phyloP scores from a whole-genome alignment of 257 asterid genomes.

The Solanum piurae region DNA sequence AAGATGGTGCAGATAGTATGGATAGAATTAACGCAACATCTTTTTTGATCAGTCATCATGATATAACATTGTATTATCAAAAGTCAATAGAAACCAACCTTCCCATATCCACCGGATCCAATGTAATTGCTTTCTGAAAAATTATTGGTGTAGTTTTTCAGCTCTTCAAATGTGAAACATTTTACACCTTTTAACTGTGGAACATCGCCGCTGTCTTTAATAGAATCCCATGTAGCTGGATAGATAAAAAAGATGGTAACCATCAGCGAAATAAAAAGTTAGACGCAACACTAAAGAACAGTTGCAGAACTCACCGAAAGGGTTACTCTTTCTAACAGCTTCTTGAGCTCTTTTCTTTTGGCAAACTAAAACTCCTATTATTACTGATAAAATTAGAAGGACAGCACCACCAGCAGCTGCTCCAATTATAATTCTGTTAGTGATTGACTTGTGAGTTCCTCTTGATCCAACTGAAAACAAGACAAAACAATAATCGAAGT shows the following conservation, averaged over 20 bases:
- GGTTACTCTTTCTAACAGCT: constrained; percentile 52
- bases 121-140: constrained; percentile 19
- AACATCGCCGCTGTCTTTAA: constrained; percentile 54
- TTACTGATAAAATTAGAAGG: constrained; percentile 32
- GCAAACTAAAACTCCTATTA: constrained; percentile 61
- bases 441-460: constrained; percentile 24
- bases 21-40: background rate
- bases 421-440: constrained; percentile 37
- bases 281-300: background rate
- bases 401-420: constrained; percentile 50
- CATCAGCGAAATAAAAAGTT: background rate
- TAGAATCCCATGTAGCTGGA: constrained; percentile 70
- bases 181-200: constrained; percentile 75
- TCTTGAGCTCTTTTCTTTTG: constrained; percentile 55
- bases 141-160: constrained; percentile 29
- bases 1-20: background rate
- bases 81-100: background rate
- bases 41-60: background rate
- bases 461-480: constrained; percentile 10
- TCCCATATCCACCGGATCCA: constrained; percentile 12
- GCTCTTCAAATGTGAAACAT: constrained; percentile 57
- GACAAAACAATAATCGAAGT: background rate
- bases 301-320: constrained; percentile 47
- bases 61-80: background rate
- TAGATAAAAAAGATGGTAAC: background rate